Conservation (phyloP, 2,329 filamentous ascomycete species). For the Graphium sp. region DNA sequence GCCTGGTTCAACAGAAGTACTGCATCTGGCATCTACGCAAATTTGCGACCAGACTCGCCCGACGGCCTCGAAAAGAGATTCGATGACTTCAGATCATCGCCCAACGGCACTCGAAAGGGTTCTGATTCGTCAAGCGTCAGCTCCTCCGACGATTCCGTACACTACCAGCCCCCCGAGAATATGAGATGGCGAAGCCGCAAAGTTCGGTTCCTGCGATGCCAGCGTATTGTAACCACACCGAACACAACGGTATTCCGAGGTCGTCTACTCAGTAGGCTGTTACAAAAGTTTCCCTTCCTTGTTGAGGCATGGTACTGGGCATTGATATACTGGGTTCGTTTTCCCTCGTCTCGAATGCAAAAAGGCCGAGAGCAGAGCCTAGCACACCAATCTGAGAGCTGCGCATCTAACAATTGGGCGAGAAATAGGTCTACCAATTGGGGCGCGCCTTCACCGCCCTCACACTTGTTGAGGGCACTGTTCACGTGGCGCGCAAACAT, state of each 20-base stretch:
- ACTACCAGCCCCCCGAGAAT: conserved; percentile 5
- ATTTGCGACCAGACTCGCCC: conserved; percentile 4
- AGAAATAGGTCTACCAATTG: conserved; percentile 50
- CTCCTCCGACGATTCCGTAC: conserved; percentile 6
- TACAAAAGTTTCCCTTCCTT: conserved; percentile 53
- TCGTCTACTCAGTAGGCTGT: conserved; percentile 43
- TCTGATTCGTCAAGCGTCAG: conserved; percentile 5
- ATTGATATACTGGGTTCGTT: conserved; percentile 56
- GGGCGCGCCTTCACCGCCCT: conserved; percentile 56
- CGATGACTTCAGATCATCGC: conserved; percentile 6
- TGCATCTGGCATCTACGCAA: conserved; percentile 2
- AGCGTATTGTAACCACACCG: conserved; percentile 33
- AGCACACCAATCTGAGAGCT: too few species aligned
- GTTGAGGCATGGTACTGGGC: conserved; percentile 67
- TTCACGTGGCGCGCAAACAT: conserved; percentile 50
- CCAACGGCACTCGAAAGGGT: not conserved
- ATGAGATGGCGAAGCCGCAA: conserved; percentile 7
- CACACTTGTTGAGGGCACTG: conserved; percentile 49
- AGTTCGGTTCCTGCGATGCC: conserved; percentile 8
- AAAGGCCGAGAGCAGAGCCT: too few species aligned
- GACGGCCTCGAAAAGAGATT: conserved; percentile 6
- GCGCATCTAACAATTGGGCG: conserved; percentile 2
- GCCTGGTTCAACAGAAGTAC: conserved; percentile 24
- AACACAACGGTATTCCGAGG: conserved; percentile 44
- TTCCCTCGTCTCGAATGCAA: conserved; percentile 1